phyloP scores from a whole-genome alignment of 495 filamentous ascomycete genomes.

The Hypoxylon subgilvum region DNA sequence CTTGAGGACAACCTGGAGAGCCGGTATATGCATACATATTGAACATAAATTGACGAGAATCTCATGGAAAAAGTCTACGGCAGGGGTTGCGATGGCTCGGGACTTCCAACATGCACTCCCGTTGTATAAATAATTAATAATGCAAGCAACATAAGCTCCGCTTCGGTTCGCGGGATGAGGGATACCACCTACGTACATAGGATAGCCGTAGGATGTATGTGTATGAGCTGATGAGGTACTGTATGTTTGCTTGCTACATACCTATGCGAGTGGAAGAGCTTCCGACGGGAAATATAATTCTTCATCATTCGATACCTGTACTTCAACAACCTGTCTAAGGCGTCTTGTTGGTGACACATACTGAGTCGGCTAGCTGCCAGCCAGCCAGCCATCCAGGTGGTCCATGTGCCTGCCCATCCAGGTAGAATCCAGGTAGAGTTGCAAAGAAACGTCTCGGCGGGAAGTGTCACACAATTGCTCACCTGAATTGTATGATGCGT shows the following conservation, averaged over 20 bases:
- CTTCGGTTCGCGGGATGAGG: conserved; percentile 34
- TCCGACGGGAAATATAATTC: conserved; percentile 20
- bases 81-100: conserved; percentile 33
- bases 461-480: conserved; percentile 22
- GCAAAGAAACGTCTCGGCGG: conserved; percentile 11
- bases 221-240: no score
- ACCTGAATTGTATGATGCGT: conserved; percentile 27
- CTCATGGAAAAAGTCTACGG: conserved; percentile 26
- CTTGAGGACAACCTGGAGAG: conserved; percentile 26
- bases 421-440: conserved; percentile 2
- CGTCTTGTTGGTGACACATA: not conserved
- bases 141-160: conserved; percentile 39
- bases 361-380: not conserved
- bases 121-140: conserved; percentile 33
- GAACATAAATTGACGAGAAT: conserved; percentile 24
- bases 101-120: conserved; percentile 31
- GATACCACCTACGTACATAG: conserved; percentile 27
- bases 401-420: conserved; percentile 4
- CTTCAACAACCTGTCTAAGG: not conserved
- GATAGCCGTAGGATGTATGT: conserved; percentile 22
- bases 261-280: conserved; percentile 11
- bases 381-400: conserved; percentile 24
- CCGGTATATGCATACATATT: conserved; percentile 18
- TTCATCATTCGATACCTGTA: not conserved
- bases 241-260: conserved; percentile 7